A percentile compares a stretch with the other conserved stretches of the same genome.
Evolutionary conservation across 2,329 filamentous ascomycete species (phyloP).

Genomic region (Diaporthe batatas): DNA sequence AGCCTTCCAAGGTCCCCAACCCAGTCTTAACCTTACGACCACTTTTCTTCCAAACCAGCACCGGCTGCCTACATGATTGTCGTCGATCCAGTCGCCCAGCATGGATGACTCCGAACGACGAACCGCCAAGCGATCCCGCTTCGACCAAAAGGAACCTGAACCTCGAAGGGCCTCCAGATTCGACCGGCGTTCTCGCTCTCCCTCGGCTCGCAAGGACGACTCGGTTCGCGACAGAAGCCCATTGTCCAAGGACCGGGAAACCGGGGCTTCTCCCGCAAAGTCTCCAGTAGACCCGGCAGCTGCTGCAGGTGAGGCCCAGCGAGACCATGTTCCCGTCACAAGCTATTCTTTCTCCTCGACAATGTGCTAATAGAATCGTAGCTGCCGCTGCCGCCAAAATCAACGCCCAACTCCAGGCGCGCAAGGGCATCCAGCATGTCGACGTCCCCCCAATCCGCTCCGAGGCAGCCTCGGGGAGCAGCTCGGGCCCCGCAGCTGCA

Average conservation of each 20-base stretch:
- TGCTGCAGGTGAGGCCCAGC: slow-evolving; percentile 74
- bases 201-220: slow-evolving; percentile 76
- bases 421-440: slow-evolving; percentile 90
- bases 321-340: background rate
- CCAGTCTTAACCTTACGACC: slow-evolving; percentile 11
- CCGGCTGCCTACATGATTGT: slow-evolving; percentile 15
- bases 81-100: slow-evolving; percentile 34
- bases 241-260: slow-evolving; percentile 61
- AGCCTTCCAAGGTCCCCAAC: slow-evolving; percentile 12
- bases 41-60: slow-evolving; percentile 30
- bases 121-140: slow-evolving; percentile 86
- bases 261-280: slow-evolving; percentile 59
- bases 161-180: slow-evolving; percentile 83
- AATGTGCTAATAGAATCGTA: slow-evolving; percentile 50
- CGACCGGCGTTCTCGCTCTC: slow-evolving; percentile 91
- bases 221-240: slow-evolving; percentile 85
- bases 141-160: slow-evolving; percentile 91
- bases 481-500: slow-evolving; percentile 61
- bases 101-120: slow-evolving; percentile 86
- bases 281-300: slow-evolving; percentile 76
- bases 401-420: slow-evolving; percentile 85
- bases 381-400: slow-evolving; percentile 92
- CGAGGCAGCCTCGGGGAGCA: slow-evolving; percentile 29
- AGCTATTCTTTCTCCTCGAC: background rate
- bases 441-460: slow-evolving; percentile 85